Percentiles rank a stretch among this genome's conserved stretches.
Evolutionary conservation across 441 rosid species (phyloP).

Genomic region (Adansonia madagascariensis): DNA sequence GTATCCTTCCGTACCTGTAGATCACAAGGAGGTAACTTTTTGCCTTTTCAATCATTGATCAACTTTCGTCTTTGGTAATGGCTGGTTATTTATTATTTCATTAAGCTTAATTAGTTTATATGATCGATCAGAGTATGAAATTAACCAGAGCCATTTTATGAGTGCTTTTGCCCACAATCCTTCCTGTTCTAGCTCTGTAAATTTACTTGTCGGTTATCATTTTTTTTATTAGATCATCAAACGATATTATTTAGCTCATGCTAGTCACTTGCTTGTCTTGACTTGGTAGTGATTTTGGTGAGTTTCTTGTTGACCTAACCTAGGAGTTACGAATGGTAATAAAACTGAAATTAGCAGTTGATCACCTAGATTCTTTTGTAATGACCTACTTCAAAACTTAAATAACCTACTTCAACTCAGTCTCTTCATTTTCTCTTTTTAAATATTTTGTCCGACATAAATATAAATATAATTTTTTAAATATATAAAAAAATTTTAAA

Average conservation of each 20-base stretch:
- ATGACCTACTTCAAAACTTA: background rate
- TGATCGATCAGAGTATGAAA: background rate
- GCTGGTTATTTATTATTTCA: background rate
- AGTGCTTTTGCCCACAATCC: background rate
- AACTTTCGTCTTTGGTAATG: background rate
- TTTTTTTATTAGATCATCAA: background rate
- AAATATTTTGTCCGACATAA: too few relatives aligned
- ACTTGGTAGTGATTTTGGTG: slow-evolving; percentile 3
- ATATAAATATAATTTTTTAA: too few relatives aligned
- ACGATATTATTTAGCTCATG: background rate
- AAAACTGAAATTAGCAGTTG: slow-evolving; percentile 11
- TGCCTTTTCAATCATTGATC: background rate
- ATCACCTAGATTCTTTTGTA: slow-evolving; percentile 21
- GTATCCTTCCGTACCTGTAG: slow-evolving; percentile 94
- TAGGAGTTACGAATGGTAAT: background rate
- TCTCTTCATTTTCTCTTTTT: too few relatives aligned
- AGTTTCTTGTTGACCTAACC: slow-evolving; percentile 37
- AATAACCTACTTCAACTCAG: background rate
- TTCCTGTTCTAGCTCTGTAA: background rate
- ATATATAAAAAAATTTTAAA: too few relatives aligned
- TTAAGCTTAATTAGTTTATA: too few relatives aligned
- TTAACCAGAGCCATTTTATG: background rate
- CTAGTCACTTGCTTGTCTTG: background rate
- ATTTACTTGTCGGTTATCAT: background rate
- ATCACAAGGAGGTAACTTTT: slow-evolving; percentile 84